Percentiles rank a stretch among this genome's conserved stretches.
Conservation (phyloP, 257 asterid genomes). For the Ophiorrhiza pumila region DNA sequence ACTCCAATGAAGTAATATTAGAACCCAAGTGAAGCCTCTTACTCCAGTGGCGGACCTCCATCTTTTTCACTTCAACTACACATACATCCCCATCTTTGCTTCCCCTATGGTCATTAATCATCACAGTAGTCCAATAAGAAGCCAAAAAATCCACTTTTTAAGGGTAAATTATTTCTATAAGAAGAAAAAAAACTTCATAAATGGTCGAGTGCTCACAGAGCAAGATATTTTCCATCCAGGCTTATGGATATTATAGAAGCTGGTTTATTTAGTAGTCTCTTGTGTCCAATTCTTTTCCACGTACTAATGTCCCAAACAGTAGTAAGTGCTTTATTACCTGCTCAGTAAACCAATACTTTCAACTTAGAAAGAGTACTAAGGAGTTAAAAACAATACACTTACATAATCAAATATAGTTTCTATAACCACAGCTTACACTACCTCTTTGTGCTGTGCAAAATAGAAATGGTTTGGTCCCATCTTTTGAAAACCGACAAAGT, state of each 20-base stretch:
- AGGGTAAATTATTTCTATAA: not conserved
- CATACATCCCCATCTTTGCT: slow-evolving; percentile 96
- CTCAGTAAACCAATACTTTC: slow-evolving; percentile 17
- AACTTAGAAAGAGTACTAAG: slow-evolving; percentile 16
- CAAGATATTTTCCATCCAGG: slow-evolving; percentile 94
- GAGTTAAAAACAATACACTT: not conserved
- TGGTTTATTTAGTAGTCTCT: slow-evolving; percentile 65
- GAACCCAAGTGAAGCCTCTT: slow-evolving; percentile 89
- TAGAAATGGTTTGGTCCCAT: slow-evolving; percentile 93
- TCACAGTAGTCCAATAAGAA: slow-evolving; percentile 7
- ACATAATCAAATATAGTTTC: not conserved
- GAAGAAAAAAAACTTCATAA: slow-evolving; percentile 1
- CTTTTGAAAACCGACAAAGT: slow-evolving; percentile 89
- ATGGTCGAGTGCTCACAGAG: slow-evolving; percentile 55
- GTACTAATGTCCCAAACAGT: slow-evolving; percentile 89
- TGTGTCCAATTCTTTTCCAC: slow-evolving; percentile 90
- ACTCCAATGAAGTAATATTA: slow-evolving; percentile 63
- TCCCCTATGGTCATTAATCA: slow-evolving; percentile 47
- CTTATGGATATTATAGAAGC: slow-evolving; percentile 80
- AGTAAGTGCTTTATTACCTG: slow-evolving; percentile 76
- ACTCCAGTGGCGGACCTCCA: slow-evolving; percentile 84
- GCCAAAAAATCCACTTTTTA: not conserved
- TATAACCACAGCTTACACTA: slow-evolving; percentile 17
- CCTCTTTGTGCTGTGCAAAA: slow-evolving; percentile 83
- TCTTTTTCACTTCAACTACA: slow-evolving; percentile 73